Conservation (phyloP, 2,329 filamentous ascomycete genomes). For the Tolypocladium tundrense region DNA sequence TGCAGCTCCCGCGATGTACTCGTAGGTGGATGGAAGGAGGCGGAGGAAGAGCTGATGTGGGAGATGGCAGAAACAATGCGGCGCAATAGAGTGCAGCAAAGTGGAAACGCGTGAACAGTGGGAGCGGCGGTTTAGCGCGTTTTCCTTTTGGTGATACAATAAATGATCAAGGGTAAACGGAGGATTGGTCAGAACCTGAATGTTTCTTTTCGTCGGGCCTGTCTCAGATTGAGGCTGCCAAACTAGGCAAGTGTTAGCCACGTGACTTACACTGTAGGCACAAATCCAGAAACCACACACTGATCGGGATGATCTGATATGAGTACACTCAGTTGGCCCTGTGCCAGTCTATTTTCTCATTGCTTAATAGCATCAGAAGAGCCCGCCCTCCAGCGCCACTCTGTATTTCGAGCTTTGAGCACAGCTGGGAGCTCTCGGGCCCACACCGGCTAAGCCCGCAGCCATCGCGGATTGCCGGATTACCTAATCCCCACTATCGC, state of each 20-base stretch:
- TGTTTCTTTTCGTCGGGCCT: neutral
- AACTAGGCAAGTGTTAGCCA: no score
- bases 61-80: neutral
- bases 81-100: no score
- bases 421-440: neutral
- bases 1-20: neutral
- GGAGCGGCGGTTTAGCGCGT: neutral
- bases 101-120: neutral
- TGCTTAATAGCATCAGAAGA: no score
- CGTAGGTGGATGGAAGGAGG: neutral
- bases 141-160: neutral
- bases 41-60: neutral
- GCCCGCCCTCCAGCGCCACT: no score
- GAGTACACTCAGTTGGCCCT: no score
- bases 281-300: no score
- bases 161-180: neutral
- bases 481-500: neutral
- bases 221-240: neutral
- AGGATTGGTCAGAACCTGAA: no score
- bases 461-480: neutral
- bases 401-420: neutral
- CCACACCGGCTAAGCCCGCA: neutral
- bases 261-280: no score
- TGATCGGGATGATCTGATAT: no score
- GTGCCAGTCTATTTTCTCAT: no score